phyloP scores from a whole-genome alignment of 208 protist genomes.

The Borovskyia barvae region DNA sequence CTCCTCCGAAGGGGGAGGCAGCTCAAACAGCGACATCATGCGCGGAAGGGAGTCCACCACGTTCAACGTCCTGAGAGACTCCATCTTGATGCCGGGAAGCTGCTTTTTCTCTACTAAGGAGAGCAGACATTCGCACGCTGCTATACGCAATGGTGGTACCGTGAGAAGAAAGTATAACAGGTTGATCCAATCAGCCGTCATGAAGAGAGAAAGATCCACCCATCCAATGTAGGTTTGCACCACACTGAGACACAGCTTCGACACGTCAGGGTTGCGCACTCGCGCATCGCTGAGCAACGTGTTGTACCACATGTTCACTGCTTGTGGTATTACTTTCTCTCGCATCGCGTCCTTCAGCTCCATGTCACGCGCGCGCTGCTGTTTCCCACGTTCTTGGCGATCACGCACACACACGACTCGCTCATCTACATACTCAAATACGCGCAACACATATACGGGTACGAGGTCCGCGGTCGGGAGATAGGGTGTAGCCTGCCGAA shows the following conservation, averaged over 20 bases:
- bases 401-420: conserved; percentile 67
- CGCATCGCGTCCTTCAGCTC: conserved; percentile 82
- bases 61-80: conserved; percentile 44
- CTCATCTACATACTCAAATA: conserved; percentile 89
- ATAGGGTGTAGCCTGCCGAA: conserved; percentile 20
- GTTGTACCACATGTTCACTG: conserved; percentile 57
- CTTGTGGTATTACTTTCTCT: conserved; percentile 51
- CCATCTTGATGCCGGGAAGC: conserved; percentile 62
- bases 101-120: conserved; percentile 82
- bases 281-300: conserved; percentile 48
- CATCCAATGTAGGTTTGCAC: conserved; percentile 82
- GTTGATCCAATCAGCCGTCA: conserved; percentile 69
- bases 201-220: conserved; percentile 65
- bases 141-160: conserved; percentile 27
- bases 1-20: conserved; percentile 44
- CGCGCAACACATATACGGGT: conserved; percentile 61
- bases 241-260: conserved; percentile 51
- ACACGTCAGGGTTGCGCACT: conserved; percentile 41
- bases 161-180: conserved; percentile 69
- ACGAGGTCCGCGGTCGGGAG: conserved; percentile 31
- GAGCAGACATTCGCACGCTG: conserved; percentile 61
- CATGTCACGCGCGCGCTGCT: conserved; percentile 69
- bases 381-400: conserved; percentile 44
- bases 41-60: conserved; percentile 62
- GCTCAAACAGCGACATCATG: conserved; percentile 50